Conservation (phyloP, 106 monocot genomes). For the Gastrodia elata region DNA sequence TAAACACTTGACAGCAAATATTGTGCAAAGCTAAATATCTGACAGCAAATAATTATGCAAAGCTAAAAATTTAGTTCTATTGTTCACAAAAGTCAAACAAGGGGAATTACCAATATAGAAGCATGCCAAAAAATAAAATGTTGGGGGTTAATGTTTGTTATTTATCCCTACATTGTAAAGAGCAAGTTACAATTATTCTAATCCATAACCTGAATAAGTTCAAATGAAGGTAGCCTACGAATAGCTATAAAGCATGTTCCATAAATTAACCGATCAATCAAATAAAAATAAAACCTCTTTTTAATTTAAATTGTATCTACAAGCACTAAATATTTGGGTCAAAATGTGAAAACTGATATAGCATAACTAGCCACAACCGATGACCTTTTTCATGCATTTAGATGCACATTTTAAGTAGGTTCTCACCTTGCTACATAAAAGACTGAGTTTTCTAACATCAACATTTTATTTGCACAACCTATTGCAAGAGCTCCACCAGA, state of each 20-base stretch:
- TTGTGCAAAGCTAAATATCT: too few relatives aligned
- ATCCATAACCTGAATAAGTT: background rate
- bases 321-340: background rate
- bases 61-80: background rate
- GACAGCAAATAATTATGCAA: too few relatives aligned
- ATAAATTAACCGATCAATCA: background rate
- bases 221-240: constrained; percentile 1
- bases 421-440: constrained; percentile 90
- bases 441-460: constrained; percentile 86
- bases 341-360: background rate
- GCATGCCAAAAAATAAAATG: background rate
- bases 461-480: constrained; percentile 82
- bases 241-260: background rate
- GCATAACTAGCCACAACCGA: background rate
- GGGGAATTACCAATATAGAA: background rate
- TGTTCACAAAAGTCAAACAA: background rate
- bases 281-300: background rate
- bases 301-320: background rate
- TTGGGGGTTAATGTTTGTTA: background rate
- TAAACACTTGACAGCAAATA: too few relatives aligned
- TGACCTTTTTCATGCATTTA: background rate
- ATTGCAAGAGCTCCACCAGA: constrained; percentile 98
- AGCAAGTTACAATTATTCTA: background rate
- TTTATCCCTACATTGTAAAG: background rate
- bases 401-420: background rate